Evolutionary conservation across 139 green algal genomes (phyloP), one percentile per base, ranked within the genome.

Genomic region (Protoeuglena noctilucae): DNA sequence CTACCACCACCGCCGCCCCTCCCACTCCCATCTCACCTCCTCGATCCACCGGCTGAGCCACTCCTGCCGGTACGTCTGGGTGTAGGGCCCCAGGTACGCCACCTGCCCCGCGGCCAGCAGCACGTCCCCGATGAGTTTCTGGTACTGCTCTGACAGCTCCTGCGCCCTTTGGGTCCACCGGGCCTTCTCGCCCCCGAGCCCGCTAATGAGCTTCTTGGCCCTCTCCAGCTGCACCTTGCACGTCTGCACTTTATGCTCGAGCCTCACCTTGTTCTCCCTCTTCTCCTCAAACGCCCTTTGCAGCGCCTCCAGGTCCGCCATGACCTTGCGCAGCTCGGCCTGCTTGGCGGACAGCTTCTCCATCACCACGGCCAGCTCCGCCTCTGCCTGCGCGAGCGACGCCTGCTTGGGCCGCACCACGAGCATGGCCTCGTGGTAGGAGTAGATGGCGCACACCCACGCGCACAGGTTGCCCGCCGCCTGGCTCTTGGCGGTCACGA

Each of bases 181-280:
- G 23, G 54, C 55, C 53, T 73, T 73, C 63, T 84, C 76, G 2
- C 70, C 76, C 12, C 76, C 78, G 22, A 84, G 61, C 0, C 76
- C 76, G 2, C 58, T 45, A 29, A 88, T 77, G 23, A 88, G 68
- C 48, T 76, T 67, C 57, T 81, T 57, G 30, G 79, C 79, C 0
- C 79, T 66, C 27, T 82, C 77, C 28, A 88, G 75, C 68, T 88
- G 86, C 6, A 76, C 12, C 3, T 34, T 68, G 60, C 79, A 88
- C 40, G 76, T 45, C 29, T 73, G 62, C 31, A 79, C 74, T 25
- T 85, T 69, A 18, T 57, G 45, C 50, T 67, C 70, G 34, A 84
- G 70, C 46, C 54, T 40, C 54, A 50, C 56, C 61, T 81, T 84
- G 50, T 75, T 71, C 21, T 22, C 50, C 43, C 70, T 62, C 46